Percentiles rank a stretch among this genome's conserved stretches.
Evolutionary conservation across 164 flowering plant species (phyloP).

Genomic region (Annona cherimola): DNA sequence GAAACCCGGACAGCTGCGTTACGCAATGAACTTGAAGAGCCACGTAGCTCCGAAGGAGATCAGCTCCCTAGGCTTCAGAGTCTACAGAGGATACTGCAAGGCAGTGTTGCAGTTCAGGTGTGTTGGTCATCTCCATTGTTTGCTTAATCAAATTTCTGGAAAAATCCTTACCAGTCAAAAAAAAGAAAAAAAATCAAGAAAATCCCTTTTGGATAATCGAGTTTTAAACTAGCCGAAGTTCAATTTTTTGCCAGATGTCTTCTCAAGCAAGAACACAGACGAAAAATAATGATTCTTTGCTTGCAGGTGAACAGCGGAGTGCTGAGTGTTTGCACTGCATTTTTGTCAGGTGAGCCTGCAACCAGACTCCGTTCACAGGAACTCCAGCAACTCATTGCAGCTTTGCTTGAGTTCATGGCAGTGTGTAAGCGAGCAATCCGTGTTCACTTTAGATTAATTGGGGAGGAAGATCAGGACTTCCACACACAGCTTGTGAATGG

Average conservation of each 20-base stretch:
- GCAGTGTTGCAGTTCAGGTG: constrained; percentile 99
- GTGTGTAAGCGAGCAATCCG: constrained; percentile 97
- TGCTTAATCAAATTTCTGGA: background rate
- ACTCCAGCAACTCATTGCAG: constrained; percentile 97
- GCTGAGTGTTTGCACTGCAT: constrained; percentile 93
- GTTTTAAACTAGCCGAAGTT: no score
- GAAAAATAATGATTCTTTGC: background rate
- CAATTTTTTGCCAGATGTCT: no score
- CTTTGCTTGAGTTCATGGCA: constrained; percentile 98
- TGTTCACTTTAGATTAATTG: constrained; percentile 89
- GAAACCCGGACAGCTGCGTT: constrained; percentile 96
- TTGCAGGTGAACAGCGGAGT: constrained; percentile 97
- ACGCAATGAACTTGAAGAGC: constrained; percentile 96
- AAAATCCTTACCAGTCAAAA: background rate
- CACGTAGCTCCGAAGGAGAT: constrained; percentile 97
- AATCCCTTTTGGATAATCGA: no score
- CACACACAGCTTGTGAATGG: constrained; percentile 99
- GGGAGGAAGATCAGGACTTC: constrained; percentile 98
- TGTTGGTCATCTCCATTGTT: constrained; percentile 11
- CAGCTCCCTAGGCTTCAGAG: constrained; percentile 97
- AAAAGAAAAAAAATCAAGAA: no score
- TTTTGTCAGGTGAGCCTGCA: constrained; percentile 96
- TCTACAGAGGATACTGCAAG: constrained; percentile 96
- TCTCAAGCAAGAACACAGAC: background rate
- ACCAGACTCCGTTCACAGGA: constrained; percentile 95